Base-by-base conservation (phyloP, 257 asterid genomes). In the Scutellaria galericulata region DNA sequence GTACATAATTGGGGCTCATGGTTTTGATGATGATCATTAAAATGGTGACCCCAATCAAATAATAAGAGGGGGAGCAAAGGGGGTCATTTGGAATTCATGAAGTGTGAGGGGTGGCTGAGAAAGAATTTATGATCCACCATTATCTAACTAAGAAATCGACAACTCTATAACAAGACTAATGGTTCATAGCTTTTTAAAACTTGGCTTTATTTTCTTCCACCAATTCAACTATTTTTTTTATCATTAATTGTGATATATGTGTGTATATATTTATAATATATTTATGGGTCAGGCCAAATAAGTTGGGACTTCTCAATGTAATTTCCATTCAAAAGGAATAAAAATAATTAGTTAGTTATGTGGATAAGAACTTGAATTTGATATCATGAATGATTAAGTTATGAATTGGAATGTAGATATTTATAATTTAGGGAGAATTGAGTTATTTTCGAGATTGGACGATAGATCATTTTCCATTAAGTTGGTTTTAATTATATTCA, bases 41-140 rank as follows among this genome's bases (percentile, higher is more conserved):
- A 70, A 67, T 1, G 59, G 79, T 44, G 81, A 57, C 77, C 70
- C 78, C 78, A 66, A 68, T 9, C 56, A 78, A 78, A 71, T 78
- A 73, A 42, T 53, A 45, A 70, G 52, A 47, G 13, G 11, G 77
- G 80, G 83, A n/a, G 76, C 68, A 78, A 70, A 27, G 10, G 74
- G 80, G 83, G 76, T 72, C 82, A 70, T 68, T 70, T 77, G 70
- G 71, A 75, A 71, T 75, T 82, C 67, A 78, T 61, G 81, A 71
- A 75, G 15, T 37, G 66, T 35, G 48, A 57, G 67, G 18, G 69
- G 72, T 60, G 75, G 79, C 70, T 75, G 66, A 59, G 35, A 67
- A 64, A 44, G 13, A 75, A 78, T 75, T 81, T 74, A 81, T 77
- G 67, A 71, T 75, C 54, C 68, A 74, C 75, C 64, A 71, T 41